phyloP scores from a whole-genome alignment of 2,329 filamentous ascomycete genomes.

The Monosporascus sp. region DNA sequence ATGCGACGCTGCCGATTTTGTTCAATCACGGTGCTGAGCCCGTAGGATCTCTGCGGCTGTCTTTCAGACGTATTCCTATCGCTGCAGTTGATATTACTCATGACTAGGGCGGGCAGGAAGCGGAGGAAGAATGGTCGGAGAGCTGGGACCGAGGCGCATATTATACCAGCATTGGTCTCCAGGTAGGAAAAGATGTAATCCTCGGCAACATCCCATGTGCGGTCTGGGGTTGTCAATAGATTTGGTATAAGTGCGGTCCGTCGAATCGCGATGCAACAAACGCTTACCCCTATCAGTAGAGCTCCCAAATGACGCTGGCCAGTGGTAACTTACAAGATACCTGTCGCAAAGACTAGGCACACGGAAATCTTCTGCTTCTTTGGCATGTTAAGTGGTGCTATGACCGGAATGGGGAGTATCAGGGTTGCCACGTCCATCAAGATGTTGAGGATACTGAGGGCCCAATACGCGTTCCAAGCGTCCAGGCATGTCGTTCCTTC shows the following conservation, averaged over 20 bases:
- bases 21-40: conserved; percentile 2
- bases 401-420: conserved; percentile 1
- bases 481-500: not conserved
- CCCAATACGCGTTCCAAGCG: not conserved
- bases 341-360: conserved; percentile 1
- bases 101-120: conserved; percentile 9
- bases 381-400: conserved; percentile 1
- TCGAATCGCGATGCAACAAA: not conserved
- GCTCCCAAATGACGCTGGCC: too few species aligned
- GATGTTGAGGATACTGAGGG: conserved; percentile 2
- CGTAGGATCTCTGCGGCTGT: not conserved
- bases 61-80: not conserved
- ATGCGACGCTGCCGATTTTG: conserved; percentile 9
- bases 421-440: conserved; percentile 1
- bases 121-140: conserved; percentile 16
- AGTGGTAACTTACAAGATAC: conserved; percentile 1
- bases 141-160: conserved; percentile 8
- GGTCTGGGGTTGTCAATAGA: not conserved
- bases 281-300: not conserved
- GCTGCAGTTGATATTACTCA: not conserved
- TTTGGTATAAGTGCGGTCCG: not conserved
- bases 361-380: conserved; percentile 1
- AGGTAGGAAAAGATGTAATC: conserved; percentile 2
- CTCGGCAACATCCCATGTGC: conserved; percentile 2
- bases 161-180: conserved; percentile 3